These are phyloP conservation scores for Arthrinium puccinioides DNA, from an alignment of 2,329 filamentous ascomycete genomes.

Conservation along the genomic window DNA sequence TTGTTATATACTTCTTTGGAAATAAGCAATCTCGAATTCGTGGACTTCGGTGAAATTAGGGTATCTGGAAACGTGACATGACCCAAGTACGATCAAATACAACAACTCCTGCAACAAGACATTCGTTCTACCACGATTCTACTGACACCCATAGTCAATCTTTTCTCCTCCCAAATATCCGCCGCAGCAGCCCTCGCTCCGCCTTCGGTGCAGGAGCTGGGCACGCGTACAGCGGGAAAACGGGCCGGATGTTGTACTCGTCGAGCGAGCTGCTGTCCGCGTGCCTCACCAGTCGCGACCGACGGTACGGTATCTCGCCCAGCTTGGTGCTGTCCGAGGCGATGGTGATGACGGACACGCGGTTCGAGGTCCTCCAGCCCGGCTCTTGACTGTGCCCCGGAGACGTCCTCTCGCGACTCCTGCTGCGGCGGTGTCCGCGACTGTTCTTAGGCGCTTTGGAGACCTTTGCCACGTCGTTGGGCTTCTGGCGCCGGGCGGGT, in stretches of 20 bases:
- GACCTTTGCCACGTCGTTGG: not conserved
- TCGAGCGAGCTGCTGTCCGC: conserved; percentile 1
- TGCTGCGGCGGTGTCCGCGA: not conserved
- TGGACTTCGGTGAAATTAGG: too few relatives aligned
- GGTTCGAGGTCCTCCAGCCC: not conserved
- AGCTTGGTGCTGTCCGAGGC: conserved; percentile 37
- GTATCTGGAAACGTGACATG: too few relatives aligned
- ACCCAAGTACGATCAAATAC: too few relatives aligned
- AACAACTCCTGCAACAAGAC: too few relatives aligned
- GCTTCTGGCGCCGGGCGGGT: not conserved
- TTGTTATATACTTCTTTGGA: too few relatives aligned
- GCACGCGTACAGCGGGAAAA: conserved; percentile 6
- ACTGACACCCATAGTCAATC: too few relatives aligned
- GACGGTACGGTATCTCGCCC: conserved; percentile 27
- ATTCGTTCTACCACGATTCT: too few relatives aligned
- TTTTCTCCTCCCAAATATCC: conserved; percentile 6
- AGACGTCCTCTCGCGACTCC: not conserved
- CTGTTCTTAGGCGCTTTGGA: not conserved
- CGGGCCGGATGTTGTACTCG: not conserved
- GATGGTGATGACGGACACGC: conserved; percentile 21
- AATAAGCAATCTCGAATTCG: too few relatives aligned
- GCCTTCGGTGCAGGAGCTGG: not conserved
- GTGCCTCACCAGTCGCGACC: not conserved
- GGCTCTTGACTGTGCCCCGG: too few relatives aligned
- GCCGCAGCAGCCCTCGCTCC: conserved; percentile 4